phyloP scores from a whole-genome alignment of 352 stramenopile genomes.

The Vaucheria bursata region DNA sequence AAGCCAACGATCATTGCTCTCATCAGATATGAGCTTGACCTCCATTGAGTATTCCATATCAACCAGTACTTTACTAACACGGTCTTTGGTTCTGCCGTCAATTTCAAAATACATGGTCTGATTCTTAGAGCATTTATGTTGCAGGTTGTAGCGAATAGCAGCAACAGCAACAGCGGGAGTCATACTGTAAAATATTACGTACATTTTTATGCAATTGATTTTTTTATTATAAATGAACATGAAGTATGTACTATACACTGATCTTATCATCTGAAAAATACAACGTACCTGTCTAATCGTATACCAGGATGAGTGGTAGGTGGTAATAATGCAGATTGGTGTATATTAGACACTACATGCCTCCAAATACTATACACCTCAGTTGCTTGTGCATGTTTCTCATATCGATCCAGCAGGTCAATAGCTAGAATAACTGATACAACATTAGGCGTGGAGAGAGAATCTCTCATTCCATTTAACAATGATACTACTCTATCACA shows the following conservation, averaged over 20 bases:
- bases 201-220: neutral
- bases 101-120: neutral
- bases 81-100: neutral
- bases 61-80: neutral
- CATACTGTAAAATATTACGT: neutral
- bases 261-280: neutral
- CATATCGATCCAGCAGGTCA: neutral
- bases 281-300: neutral
- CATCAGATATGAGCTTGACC: neutral
- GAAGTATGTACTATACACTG: neutral
- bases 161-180: neutral
- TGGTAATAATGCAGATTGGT: neutral
- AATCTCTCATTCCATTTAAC: neutral
- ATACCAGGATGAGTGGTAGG: neutral
- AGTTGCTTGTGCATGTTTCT: neutral
- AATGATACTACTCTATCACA: neutral
- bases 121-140: neutral
- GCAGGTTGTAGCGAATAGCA: neutral
- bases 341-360: neutral
- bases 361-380: conserved; percentile 3
- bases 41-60: neutral
- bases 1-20: no score
- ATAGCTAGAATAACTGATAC: neutral
- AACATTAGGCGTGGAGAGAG: neutral
- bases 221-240: neutral